Evolutionary conservation across 2,329 filamentous ascomycete genomes (phyloP).

Genomic region (Periconia sp.): DNA sequence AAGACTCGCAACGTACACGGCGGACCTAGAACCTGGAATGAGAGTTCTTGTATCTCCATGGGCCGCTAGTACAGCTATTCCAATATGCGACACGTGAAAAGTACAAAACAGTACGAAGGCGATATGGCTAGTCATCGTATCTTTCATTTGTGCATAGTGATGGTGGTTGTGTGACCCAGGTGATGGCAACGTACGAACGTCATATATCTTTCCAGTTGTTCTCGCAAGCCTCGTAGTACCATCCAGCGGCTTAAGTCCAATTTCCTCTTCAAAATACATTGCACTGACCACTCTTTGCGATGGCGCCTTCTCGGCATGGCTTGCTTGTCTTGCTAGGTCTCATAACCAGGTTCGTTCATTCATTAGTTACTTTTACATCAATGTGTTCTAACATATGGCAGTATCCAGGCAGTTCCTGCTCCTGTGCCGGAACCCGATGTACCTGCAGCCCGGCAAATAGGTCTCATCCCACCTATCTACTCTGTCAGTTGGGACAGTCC

Average conservation of each 20-base stretch:
- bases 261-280: conserved; percentile 8
- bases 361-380: background rate
- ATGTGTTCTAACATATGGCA: conserved; percentile 13
- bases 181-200: conserved; percentile 20
- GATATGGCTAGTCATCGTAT: conserved; percentile 32
- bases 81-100: conserved; percentile 29
- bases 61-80: conserved; percentile 23
- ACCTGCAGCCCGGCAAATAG: conserved; percentile 15
- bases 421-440: conserved; percentile 15
- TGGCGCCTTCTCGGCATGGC: conserved; percentile 31
- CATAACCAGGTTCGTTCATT: conserved; percentile 25
- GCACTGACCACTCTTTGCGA: conserved; percentile 11
- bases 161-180: conserved; percentile 18
- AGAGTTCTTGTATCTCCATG: conserved; percentile 14
- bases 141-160: conserved; percentile 41
- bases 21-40: conserved; percentile 34
- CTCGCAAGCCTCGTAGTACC: conserved; percentile 11
- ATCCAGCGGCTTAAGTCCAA: conserved; percentile 12
- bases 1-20: conserved; percentile 20
- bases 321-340: conserved; percentile 34
- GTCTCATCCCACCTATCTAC: conserved; percentile 23
- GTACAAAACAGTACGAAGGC: conserved; percentile 16
- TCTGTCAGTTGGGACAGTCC: conserved; percentile 24
- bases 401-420: conserved; percentile 28
- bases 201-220: conserved; percentile 31